Evolutionary conservation across 1,284 basidiomycete species (phyloP), one percentile per base, ranked within the genome.

Genomic region (Porogramme epimiltina): DNA sequence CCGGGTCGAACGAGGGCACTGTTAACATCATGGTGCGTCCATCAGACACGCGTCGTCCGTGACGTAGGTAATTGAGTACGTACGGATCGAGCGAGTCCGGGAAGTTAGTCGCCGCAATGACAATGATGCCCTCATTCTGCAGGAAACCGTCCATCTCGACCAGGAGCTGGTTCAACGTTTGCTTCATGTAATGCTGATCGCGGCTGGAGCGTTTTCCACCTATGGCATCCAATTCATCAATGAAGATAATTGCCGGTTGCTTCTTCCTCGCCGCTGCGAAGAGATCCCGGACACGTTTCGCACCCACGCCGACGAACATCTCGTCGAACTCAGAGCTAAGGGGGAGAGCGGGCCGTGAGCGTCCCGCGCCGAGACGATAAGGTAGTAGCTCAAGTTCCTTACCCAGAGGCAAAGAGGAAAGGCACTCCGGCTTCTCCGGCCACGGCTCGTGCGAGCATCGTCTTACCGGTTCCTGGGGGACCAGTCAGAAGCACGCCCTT

Each of bases 361-460:
- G 22, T 28, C n/a, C n/a, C n/a, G n/a, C n/a, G n/a, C n/a, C 41
- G 34, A 26, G 24, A 25, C 26, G 10, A 44, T 28, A 28, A 47
- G 1, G 16, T 38, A 18, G 25, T 13, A 37, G 25, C 38, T 47
- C 34, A 25, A 36, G 20, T 39, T 46, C 64, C 77, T 62, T 62
- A 87, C 84, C 90, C 89, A 40, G 89, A 91, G 40, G 91, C 87
- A 63, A 90, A 93, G 69, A 95, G 87, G 76, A 95, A 95, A 2
- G 91, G 91, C 15, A 98, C 95, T 38, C 91, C 96, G 11, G 96
- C 97, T 74, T 99, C 95, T 48, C 97, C 97, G 15, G 96, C 96
- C 5, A 98, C 91, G 11, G 96, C 96, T 54, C 95, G 81, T 3
- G 96, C 96, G 13, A 99, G 80, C 80, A 98, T 85, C 1, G 96